These are phyloP conservation scores for Camellia lanceoleosa DNA, from an alignment of 148 eudicot species.

Conservation along the genomic window DNA sequence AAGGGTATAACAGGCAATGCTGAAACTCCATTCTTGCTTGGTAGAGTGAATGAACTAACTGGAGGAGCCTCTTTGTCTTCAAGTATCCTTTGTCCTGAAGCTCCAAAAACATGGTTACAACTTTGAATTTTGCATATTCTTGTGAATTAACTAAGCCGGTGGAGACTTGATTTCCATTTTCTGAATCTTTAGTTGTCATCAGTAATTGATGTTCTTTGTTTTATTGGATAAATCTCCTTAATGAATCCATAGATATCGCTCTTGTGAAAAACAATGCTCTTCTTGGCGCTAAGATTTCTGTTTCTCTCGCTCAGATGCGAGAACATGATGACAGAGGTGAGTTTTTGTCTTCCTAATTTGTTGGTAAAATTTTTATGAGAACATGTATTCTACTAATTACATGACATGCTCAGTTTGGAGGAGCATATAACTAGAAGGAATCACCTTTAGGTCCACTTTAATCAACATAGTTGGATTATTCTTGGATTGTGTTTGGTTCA, in stretches of 20 bases:
- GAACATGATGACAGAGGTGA: conserved; percentile 32
- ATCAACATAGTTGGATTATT: background rate
- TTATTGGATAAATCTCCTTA: conserved; percentile 33
- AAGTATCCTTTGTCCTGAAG: conserved; percentile 66
- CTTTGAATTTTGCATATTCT: too few species aligned
- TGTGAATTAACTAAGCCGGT: background rate
- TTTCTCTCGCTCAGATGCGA: conserved; percentile 53
- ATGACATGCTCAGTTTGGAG: background rate
- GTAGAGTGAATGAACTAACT: conserved; percentile 83
- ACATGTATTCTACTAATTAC: background rate
- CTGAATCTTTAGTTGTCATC: conserved; percentile 6
- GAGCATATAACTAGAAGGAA: conserved; percentile 2
- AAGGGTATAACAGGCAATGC: conserved; percentile 79
- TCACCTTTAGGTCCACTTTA: background rate
- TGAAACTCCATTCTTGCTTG: conserved; percentile 94
- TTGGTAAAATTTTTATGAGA: background rate
- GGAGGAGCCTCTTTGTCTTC: conserved; percentile 96
- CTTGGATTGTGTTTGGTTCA: too few species aligned
- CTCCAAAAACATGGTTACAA: background rate
- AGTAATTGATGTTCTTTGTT: background rate
- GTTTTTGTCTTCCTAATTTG: conserved; percentile 2
- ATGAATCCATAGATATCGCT: conserved; percentile 54
- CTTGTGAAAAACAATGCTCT: conserved; percentile 86
- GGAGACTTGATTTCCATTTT: background rate
- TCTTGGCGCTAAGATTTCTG: conserved; percentile 69